Percentiles rank a stretch among this genome's conserved stretches.
Conservation (phyloP, 306 rosid genomes). For the Astragalus glycyphyllos region DNA sequence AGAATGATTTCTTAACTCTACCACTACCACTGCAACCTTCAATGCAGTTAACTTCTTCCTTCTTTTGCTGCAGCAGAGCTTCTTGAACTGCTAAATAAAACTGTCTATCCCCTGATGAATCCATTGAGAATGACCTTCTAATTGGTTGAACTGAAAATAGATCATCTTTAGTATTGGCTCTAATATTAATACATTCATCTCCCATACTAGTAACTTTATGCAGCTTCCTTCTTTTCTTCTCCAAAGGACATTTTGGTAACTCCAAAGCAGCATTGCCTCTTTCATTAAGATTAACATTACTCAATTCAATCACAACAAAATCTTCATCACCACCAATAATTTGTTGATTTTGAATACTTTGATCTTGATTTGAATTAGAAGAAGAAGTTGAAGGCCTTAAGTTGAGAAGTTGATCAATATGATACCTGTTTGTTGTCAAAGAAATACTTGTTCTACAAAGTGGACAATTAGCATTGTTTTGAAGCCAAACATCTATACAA, state of each 20-base stretch:
- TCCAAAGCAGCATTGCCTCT: conserved; percentile 50
- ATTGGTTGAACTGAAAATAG: conserved; percentile 78
- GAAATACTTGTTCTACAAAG: conserved; percentile 89
- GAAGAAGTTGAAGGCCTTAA: conserved; percentile 43
- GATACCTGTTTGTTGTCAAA: conserved; percentile 49
- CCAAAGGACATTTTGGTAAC: conserved; percentile 39
- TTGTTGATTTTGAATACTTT: conserved; percentile 41
- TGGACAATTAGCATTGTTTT: conserved; percentile 90
- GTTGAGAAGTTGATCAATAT: conserved; percentile 52
- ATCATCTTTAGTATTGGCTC: conserved; percentile 82
- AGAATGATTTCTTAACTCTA: conserved; percentile 74
- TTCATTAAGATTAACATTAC: conserved; percentile 40
- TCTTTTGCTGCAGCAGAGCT: conserved; percentile 62
- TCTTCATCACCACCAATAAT: conserved; percentile 55
- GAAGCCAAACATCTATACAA: conserved; percentile 97
- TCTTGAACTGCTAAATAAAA: conserved; percentile 78
- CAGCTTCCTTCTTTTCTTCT: conserved; percentile 57
- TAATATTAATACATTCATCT: conserved; percentile 80
- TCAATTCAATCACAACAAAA: conserved; percentile 83
- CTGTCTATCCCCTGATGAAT: conserved; percentile 78
- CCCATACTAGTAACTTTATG: conserved; percentile 83
- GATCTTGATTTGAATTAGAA: conserved; percentile 38
- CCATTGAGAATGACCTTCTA: conserved; percentile 93
- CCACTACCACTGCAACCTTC: conserved; percentile 69
- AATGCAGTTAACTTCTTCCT: conserved; percentile 46